Evolutionary conservation across 1,284 basidiomycete species (phyloP), one percentile per base, ranked within the genome.

Genomic region (Phaffia rhodozyma): DNA sequence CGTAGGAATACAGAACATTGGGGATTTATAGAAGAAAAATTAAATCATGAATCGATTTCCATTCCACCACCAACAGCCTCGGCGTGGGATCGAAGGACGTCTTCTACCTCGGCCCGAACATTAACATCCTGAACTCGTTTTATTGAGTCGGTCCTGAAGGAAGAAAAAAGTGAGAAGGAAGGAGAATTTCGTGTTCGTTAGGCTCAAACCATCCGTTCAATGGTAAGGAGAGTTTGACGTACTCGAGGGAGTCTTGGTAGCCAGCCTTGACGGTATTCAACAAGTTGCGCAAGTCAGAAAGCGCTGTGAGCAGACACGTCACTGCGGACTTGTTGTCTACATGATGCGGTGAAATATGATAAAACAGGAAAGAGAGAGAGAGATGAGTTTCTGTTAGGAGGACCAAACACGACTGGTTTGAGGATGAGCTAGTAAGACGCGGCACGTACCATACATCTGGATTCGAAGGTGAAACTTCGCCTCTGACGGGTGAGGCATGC

Each of bases 371-470:
- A 34, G 62, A 49, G 59, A 55, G 59, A 51, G 20, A 30, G 51
- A 27, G 30, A 18, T 11, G 16, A 2, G 13, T 7, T 2, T 16
- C 13, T 43, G 16, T 43, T 11, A 11, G 56, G 25, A 20, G 63
- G 51, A 47, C 58, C 51, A 7, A 11, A 2, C 13, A 43, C 13
- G 38, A 16, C 13, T 43, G 13, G 13, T 7, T 16, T 2, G 2
- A 25, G 27, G 1, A 23, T 18, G 23, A 18, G 55, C 25, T 54
- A 32, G 57, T 32, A 27, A 65, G 60, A 57, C 60, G 29, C 65
- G 23, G n/a, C 29, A 82, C 91, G 70, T 73, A 97, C 92, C 92
- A 72, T 94, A 94, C 93, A 97, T 98, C 82, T 97, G 94, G 67
- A 98, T 89, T 23, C 96, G 86, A 54, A 97, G 79, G 72, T 97